Percentiles rank a stretch among this genome's conserved stretches.
Evolutionary conservation across 2,329 filamentous ascomycete species (phyloP).

Genomic region (Colletotrichum aenigma): DNA sequence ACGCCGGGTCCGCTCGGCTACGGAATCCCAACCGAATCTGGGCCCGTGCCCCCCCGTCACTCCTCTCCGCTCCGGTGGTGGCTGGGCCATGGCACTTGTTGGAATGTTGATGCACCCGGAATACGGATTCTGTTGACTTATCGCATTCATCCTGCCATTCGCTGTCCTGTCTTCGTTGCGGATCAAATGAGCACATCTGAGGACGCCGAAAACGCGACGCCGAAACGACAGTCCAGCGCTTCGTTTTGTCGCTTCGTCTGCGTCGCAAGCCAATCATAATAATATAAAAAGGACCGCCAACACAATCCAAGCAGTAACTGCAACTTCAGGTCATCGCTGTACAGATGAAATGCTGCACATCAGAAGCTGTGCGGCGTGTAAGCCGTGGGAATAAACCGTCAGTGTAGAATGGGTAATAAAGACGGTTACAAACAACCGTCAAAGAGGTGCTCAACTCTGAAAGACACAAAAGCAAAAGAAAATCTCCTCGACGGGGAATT

Average conservation of each 20-base stretch:
- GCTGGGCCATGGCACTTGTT: neutral
- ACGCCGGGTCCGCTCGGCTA: neutral
- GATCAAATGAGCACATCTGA: neutral
- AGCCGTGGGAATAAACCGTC: neutral
- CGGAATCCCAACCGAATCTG: neutral
- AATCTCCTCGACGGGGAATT: neutral
- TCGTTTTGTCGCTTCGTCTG: neutral
- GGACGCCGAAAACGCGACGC: neutral
- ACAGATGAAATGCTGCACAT: neutral
- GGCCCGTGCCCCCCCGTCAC: neutral
- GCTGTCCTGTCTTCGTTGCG: neutral
- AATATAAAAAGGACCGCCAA: neutral
- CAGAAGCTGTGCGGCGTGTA: neutral
- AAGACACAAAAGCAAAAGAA: neutral
- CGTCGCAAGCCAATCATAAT: neutral
- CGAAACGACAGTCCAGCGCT: neutral
- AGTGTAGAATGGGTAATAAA: fast-evolving
- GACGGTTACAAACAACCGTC: neutral
- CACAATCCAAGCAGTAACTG: neutral
- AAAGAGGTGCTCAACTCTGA: fast-evolving
- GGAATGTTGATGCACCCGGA: neutral
- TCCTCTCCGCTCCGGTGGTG: neutral
- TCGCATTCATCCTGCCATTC: neutral
- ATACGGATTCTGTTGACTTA: neutral
- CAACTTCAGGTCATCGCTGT: neutral